phyloP scores from a whole-genome alignment of 352 stramenopile species.

The Aphanomyces euteiches region DNA sequence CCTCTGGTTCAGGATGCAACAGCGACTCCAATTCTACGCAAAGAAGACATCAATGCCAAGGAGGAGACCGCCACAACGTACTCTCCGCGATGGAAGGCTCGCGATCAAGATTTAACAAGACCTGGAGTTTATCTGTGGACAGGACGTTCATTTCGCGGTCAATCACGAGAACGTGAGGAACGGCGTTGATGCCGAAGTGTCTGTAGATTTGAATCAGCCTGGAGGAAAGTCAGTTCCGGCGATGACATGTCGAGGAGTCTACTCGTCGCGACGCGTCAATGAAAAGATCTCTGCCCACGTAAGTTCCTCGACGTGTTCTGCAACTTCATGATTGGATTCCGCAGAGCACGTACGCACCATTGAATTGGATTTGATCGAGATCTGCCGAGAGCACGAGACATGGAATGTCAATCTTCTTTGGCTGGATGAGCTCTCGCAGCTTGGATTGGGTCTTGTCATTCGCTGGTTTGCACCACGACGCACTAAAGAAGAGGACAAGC shows the following conservation, averaged over 20 bases:
- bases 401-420: not conserved
- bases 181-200: constrained; percentile 15
- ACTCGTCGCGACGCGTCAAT: constrained; percentile 16
- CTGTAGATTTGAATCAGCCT: constrained; percentile 2
- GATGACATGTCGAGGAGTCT: not conserved
- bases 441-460: constrained; percentile 8
- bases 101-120: constrained; percentile 28
- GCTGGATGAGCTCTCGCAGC: not conserved
- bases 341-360: not conserved
- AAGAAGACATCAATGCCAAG: too few species aligned
- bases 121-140: not conserved
- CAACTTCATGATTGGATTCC: not conserved
- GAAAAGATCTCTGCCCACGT: constrained; percentile 11
- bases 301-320: constrained; percentile 16
- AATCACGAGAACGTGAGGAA: constrained; percentile 10
- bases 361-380: constrained; percentile 22
- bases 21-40: too few species aligned
- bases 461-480: constrained; percentile 8
- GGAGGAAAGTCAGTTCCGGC: not conserved
- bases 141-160: not conserved
- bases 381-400: constrained; percentile 13
- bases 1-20: too few species aligned
- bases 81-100: constrained; percentile 38
- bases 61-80: constrained; percentile 2
- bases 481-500: constrained; percentile 18